Evolutionary conservation across 2,329 filamentous ascomycete genomes (phyloP).

Genomic region (Lasiodiplodia sp.): DNA sequence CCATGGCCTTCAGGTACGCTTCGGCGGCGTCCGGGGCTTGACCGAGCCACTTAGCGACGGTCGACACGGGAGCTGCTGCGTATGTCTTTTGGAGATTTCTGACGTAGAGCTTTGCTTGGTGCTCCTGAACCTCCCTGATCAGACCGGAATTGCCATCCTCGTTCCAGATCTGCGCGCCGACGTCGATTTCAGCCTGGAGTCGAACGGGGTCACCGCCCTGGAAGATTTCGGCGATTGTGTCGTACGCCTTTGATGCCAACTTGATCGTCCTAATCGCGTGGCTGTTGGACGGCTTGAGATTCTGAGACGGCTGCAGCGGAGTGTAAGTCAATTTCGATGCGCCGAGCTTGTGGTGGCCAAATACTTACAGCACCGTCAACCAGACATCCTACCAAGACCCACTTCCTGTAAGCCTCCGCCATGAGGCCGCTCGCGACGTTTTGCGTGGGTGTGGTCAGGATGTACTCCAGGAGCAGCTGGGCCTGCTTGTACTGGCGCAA

Average conservation of each 20-base stretch:
- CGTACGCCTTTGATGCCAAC: conserved; percentile 72
- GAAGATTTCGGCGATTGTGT: conserved; percentile 73
- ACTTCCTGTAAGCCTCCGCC: conserved; percentile 91
- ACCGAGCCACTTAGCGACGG: conserved; percentile 60
- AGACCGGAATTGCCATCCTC: conserved; percentile 78
- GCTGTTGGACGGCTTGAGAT: conserved; percentile 64
- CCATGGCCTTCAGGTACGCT: conserved; percentile 61
- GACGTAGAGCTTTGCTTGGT: conserved; percentile 79
- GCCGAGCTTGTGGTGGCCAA: not conserved
- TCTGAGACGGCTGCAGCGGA: conserved; percentile 48
- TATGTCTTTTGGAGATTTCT: conserved; percentile 77
- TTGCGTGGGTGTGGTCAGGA: conserved; percentile 71
- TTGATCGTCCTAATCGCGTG: conserved; percentile 64
- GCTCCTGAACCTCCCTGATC: conserved; percentile 70
- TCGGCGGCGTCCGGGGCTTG: conserved; percentile 59
- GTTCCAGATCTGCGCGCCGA: conserved; percentile 66
- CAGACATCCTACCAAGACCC: conserved; percentile 79
- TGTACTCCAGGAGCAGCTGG: conserved; percentile 55
- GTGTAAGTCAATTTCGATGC: not conserved
- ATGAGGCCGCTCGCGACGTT: conserved; percentile 76
- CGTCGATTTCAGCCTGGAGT: conserved; percentile 70
- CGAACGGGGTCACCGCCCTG: conserved; percentile 63
- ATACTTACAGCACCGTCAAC: conserved; percentile 67
- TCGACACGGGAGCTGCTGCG: conserved; percentile 64
- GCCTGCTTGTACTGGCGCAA: conserved; percentile 52